Percentiles rank a stretch among this genome's conserved stretches.
Evolutionary conservation across 331 rosid genomes (phyloP).

Genomic region (Spiraea crenata): DNA sequence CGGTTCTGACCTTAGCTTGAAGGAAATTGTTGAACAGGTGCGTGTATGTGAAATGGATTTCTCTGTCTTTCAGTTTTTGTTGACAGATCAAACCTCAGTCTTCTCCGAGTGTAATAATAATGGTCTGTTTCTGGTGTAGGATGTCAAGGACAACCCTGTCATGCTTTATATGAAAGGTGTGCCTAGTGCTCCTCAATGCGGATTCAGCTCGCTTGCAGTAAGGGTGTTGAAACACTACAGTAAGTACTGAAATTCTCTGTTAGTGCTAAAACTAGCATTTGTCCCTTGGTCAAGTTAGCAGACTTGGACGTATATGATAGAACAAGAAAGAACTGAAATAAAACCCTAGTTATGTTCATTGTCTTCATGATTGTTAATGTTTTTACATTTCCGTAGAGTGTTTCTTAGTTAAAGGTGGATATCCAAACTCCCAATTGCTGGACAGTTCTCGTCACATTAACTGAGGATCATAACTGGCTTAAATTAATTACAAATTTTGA

Average conservation of each 20-base stretch:
- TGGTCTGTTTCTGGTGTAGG: conserved; percentile 40
- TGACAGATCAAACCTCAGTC: neutral
- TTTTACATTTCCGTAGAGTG: neutral
- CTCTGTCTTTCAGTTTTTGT: neutral
- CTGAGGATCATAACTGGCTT: too few relatives aligned
- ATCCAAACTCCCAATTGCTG: neutral
- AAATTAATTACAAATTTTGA: too few relatives aligned
- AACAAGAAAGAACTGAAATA: neutral
- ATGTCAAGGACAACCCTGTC: conserved; percentile 78
- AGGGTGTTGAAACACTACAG: conserved; percentile 67
- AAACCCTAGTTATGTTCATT: neutral
- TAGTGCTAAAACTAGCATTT: neutral
- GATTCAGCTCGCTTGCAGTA: conserved; percentile 85
- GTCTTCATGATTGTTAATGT: neutral
- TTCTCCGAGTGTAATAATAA: neutral
- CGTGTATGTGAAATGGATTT: neutral
- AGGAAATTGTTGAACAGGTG: conserved; percentile 74
- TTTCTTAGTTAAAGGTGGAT: neutral
- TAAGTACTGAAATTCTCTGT: conserved; percentile 30
- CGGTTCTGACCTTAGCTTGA: conserved; percentile 45
- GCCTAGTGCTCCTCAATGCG: conserved; percentile 81
- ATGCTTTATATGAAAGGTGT: conserved; percentile 91
- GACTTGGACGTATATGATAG: too few relatives aligned
- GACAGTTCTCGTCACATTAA: too few relatives aligned
- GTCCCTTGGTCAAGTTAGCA: neutral